Conservation (phyloP, 1,284 basidiomycete genomes). For the Bjerkandera adusta region DNA sequence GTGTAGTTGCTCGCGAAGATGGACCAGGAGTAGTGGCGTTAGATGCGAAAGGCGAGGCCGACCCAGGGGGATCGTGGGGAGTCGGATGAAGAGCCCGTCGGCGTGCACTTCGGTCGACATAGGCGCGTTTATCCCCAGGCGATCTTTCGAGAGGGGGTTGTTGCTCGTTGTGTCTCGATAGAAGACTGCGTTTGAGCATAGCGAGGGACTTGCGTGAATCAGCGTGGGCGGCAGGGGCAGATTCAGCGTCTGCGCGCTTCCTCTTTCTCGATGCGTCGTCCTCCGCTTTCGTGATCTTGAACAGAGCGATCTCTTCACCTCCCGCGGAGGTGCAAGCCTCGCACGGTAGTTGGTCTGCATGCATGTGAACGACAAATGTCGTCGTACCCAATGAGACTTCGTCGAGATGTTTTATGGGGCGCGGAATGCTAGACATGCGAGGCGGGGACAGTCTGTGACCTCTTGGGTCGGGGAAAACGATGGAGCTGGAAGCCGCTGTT, state of each 20-base stretch:
- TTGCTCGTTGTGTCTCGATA: constrained; percentile 42
- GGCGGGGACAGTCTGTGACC: constrained; percentile 59
- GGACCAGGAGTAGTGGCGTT: constrained; percentile 10
- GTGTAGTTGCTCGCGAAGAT: constrained; percentile 13
- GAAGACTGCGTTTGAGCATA: constrained; percentile 56
- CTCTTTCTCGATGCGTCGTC: constrained; percentile 30
- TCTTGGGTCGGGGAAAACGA: constrained; percentile 15
- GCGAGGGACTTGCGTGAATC: constrained; percentile 61
- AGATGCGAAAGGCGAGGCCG: background rate
- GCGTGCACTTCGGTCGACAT: constrained; percentile 68
- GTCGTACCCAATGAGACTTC: constrained; percentile 64
- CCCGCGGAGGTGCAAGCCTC: constrained; percentile 49
- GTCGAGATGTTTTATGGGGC: constrained; percentile 60
- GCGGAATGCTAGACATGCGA: constrained; percentile 65
- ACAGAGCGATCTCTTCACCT: constrained; percentile 59
- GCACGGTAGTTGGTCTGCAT: constrained; percentile 59
- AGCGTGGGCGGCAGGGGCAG: constrained; percentile 22
- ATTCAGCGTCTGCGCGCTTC: constrained; percentile 23
- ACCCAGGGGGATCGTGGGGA: constrained; percentile 31
- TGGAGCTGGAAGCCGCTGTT: background rate
- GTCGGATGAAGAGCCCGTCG: constrained; percentile 53
- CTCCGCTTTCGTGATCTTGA: constrained; percentile 37
- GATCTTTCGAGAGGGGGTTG: background rate
- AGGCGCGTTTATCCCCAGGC: constrained; percentile 25
- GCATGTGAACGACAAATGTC: constrained; percentile 66